Conservation (phyloP, 768 basidiomycete species). For the Kwoniella botswanensis region DNA sequence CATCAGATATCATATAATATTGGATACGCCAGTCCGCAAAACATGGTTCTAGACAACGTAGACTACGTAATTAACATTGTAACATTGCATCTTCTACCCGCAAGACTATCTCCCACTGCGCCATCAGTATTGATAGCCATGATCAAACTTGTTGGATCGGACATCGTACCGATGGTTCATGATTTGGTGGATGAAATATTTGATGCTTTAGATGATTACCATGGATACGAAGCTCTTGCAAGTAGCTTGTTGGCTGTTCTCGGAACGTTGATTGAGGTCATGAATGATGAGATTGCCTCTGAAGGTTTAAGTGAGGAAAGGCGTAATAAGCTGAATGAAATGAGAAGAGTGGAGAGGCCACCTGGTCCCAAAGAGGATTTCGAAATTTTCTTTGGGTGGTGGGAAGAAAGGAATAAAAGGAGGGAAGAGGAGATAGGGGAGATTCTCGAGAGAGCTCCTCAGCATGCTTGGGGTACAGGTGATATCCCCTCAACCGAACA, state of each 20-base stretch:
- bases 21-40: constrained; percentile 86
- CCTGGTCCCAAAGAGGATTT: constrained; percentile 48
- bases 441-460: constrained; percentile 52
- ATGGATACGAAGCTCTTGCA: constrained; percentile 85
- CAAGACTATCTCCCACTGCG: constrained; percentile 81
- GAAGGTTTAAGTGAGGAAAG: constrained; percentile 33
- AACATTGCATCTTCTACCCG: constrained; percentile 75
- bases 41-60: constrained; percentile 89
- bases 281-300: constrained; percentile 61
- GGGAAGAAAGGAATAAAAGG: constrained; percentile 54
- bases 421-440: constrained; percentile 37
- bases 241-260: constrained; percentile 87
- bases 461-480: constrained; percentile 44
- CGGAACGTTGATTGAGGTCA: constrained; percentile 78
- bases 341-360: constrained; percentile 33
- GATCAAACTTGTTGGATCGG: constrained; percentile 81
- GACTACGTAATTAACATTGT: constrained; percentile 94
- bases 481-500: constrained; percentile 36
- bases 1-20: constrained; percentile 72
- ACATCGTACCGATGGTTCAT: constrained; percentile 84
- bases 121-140: constrained; percentile 85
- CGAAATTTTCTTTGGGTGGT: constrained; percentile 69
- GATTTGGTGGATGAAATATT: constrained; percentile 98
- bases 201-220: constrained; percentile 92
- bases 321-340: constrained; percentile 20